Evolutionary conservation across 2,329 filamentous ascomycete species (phyloP), one percentile per base, ranked within the genome.

Genomic region (Aspergillus bombycis): DNA sequence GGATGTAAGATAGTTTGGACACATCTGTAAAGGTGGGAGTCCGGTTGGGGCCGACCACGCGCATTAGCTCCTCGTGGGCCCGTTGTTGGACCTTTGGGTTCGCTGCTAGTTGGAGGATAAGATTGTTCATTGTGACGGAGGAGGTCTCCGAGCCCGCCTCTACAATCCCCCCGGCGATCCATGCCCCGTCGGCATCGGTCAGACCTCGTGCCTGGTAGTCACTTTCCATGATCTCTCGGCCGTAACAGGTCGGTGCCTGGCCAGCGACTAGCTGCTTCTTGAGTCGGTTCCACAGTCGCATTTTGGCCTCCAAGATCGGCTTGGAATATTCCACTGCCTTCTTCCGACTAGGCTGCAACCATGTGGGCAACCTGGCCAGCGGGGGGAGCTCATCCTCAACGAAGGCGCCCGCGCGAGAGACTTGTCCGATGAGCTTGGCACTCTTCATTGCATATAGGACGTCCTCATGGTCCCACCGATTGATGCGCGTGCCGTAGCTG

Each of bases 101-200:
- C n/a, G n/a, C n/a, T n/a, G 60, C 60, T 16, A 62, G 46, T 12
- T 58, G 46, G 32, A 34, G 32, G 32, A 62, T 34, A n/a, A 43
- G 19, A 45, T 23, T 26, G 48, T 62, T 62, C 3, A 62, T 45
- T 3, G 60, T 46, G 36, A 28, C 32, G 19, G 60, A 30, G 36
- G 60, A 58, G n/a, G 60, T 62, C 41, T 62, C 60, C 4, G 46
- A n/a, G 8, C 60, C 60, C 6, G 60, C 60, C n/a, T 62, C 60
- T 3, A 38, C 23, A 7, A 62, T 36, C 9, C 54, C 60, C 34
- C 45, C 43, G 19, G 60, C 55, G 21, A 55, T 10, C 16, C 10
- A 58, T 4, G 21, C 19, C 23, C 45, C n/a, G 10, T n/a, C 23
- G 36, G 30, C 55, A 46, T 62, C 55, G 14, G 30, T 32, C 5